Evolutionary conservation across 768 basidiomycete species (phyloP), one percentile per base, ranked within the genome.

Genomic region (Neoboletus brunneissimus): DNA sequence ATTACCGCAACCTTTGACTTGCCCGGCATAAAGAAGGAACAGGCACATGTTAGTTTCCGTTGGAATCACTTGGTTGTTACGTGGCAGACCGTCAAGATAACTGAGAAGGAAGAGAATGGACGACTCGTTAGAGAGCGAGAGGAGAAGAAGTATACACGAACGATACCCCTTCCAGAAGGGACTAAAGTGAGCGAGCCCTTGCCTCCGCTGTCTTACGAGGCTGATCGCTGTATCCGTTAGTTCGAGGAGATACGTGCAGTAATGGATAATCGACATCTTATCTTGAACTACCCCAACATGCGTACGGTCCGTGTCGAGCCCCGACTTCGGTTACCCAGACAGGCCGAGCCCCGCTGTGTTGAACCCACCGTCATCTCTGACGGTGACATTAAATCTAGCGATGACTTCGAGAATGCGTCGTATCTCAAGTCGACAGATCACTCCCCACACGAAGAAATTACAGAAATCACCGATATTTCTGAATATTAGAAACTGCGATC

Each of bases 31-130:
- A 77, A 77, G 64, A 90, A 89, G 67, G 80, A 88, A 55, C 83
- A 90, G 57, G 81, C 89, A 53, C 88, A 90, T 60, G 84, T 91
- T 64, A 88, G 83, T 66, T 90, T 82, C 62, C 86, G 87, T 51
- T 77, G 79, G 51, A 73, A 80, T 60, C 74, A 81, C 44, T 73
- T 91, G 11, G 76, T 87, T 37, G 76, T 91, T 38, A 86, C 81
- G 18, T 91, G 88, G 88, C 77, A 80, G 56, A 79, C 76, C 11
- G 75, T 81, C 53, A 83, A 81, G 61, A 75, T 83, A 48, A 74
- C 76, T 13, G 88, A 89, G 67, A 80, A 77, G 73, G 79, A 81
- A 59, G 86, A 89, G 57, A 78, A 79, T 22, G 85, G 80, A 22
- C 75, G 79, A 13, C 65, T 84, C n/a, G 75, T 87, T 31, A 77